Base-by-base conservation (phyloP, 352 stramenopile genomes). In the Plasmopara halstedii region DNA sequence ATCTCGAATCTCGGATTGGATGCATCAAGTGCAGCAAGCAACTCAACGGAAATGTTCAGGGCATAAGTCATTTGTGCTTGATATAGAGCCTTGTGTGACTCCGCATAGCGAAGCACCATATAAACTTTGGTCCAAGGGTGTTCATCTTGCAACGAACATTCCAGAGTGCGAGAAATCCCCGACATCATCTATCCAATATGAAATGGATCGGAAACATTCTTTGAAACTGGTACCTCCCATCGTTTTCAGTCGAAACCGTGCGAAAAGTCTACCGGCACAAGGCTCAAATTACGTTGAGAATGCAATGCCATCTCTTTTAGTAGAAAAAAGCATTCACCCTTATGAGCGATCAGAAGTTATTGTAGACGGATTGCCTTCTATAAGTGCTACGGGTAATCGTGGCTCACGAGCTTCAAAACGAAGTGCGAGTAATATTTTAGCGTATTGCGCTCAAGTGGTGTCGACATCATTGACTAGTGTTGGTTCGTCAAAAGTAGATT, bases 371-470 rank as follows among this genome's bases (percentile, higher is more conserved):
- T 20, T 55, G 38, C 39, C 50, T 7, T 49, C 40, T 7, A 21
- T 47, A 7, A 23, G 27, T 25, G 29, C 8, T 37, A 46, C 29
- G 40, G 23, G 36, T 29, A 40, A 29, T 26, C 48, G 19, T 20
- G 48, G 42, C 15, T 46, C 39, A 20, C 35, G 31, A 23, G 23
- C 55, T 1, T 34, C 38, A 15, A 73, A 73, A 36, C 64, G 61
- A 47, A 35, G 41, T 14, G 55, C 61, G 1, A 43, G 45, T 20
- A 44, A 40, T 6, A 42, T 81, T 2, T 26, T 81, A n/a, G 50
- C 70, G 9, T 76, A 64, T 47, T 82, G 64, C 29, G 48, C 67
- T 15, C 67, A 75, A 37, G 33, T 82, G 0, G 42, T 79, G 23
- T 44, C 53, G 13, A 64, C 62, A 2, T 66, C 61, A 11, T 40